Evolutionary conservation across 176 grass and related monocot genomes (phyloP).

Genomic region (Ampelocalamus luodianensis): DNA sequence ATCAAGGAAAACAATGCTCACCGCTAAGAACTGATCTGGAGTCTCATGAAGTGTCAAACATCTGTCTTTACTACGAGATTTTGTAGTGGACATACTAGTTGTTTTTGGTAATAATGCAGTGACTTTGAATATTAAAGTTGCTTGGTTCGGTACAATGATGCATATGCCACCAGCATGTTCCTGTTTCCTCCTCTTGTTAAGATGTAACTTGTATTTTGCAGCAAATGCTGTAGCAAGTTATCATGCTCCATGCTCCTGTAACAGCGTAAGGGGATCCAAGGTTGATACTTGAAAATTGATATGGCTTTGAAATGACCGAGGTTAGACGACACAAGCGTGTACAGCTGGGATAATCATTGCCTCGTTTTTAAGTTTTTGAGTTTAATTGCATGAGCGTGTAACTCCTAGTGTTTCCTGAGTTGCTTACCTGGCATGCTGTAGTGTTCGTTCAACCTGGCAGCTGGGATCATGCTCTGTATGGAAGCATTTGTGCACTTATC

Average conservation of each 20-base stretch:
- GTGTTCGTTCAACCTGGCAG: no score
- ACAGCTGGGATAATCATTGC: neutral
- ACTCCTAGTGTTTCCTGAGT: neutral
- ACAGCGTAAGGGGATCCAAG: neutral
- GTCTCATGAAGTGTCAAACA: neutral
- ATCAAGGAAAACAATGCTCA: slow-evolving; percentile 91
- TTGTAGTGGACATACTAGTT: neutral
- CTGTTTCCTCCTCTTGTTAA: neutral
- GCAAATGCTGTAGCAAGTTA: neutral
- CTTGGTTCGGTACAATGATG: slow-evolving; percentile 1
- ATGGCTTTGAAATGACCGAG: neutral
- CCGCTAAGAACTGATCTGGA: slow-evolving; percentile 69
- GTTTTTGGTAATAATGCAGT: slow-evolving; percentile 25
- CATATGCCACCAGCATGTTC: neutral
- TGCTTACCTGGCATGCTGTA: neutral
- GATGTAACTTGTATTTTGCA: neutral
- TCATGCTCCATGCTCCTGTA: neutral
- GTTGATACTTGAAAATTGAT: neutral
- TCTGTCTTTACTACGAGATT: neutral
- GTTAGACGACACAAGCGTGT: neutral
- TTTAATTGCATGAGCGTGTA: neutral
- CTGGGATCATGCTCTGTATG: neutral
- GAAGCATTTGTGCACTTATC: neutral
- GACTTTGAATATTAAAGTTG: neutral
- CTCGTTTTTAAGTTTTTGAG: neutral